These are phyloP conservation scores for Globisporangium cystogenes DNA, from an alignment of 352 stramenopile genomes.

Conservation along the genomic window DNA sequence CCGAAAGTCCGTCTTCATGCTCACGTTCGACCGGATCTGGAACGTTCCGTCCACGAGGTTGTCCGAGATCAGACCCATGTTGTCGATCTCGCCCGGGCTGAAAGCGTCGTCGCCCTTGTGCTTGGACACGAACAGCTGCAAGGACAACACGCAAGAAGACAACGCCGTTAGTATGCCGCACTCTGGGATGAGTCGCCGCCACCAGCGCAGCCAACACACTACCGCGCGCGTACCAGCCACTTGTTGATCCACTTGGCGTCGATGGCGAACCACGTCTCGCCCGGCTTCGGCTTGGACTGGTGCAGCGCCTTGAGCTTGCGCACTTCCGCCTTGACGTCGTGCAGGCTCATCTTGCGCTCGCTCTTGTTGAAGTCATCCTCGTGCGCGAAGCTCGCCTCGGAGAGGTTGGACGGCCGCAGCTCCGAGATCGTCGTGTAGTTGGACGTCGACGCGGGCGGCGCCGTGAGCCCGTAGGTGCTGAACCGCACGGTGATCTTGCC, in stretches of 20 bases:
- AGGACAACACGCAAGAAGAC: neutral
- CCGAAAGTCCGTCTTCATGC: slow-evolving; percentile 70
- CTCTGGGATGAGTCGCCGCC: neutral
- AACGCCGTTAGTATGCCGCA: neutral
- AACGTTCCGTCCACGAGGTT: slow-evolving; percentile 61
- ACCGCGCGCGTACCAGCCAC: slow-evolving; percentile 38
- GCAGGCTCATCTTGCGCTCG: slow-evolving; percentile 26
- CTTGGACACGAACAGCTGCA: slow-evolving; percentile 60
- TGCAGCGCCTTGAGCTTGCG: slow-evolving; percentile 59
- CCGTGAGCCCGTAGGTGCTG: slow-evolving; percentile 58
- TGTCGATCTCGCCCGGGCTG: slow-evolving; percentile 60
- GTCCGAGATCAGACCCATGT: slow-evolving; percentile 71
- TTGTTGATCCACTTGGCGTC: slow-evolving; percentile 55
- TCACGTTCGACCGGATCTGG: slow-evolving; percentile 44
- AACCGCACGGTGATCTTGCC: slow-evolving; percentile 62
- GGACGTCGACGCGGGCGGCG: slow-evolving; percentile 10
- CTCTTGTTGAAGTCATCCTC: slow-evolving; percentile 65
- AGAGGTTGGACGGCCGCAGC: slow-evolving; percentile 39
- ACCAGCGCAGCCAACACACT: too few species aligned
- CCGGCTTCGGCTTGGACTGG: slow-evolving; percentile 45
- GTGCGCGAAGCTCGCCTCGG: slow-evolving; percentile 44
- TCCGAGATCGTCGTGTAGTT: slow-evolving; percentile 60
- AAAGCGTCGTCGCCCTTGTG: slow-evolving; percentile 50
- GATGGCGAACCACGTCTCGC: slow-evolving; percentile 69
- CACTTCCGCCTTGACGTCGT: slow-evolving; percentile 63